These are phyloP conservation scores for Mycena chlorophos DNA, from an alignment of 768 basidiomycete genomes.

Conservation along the genomic window DNA sequence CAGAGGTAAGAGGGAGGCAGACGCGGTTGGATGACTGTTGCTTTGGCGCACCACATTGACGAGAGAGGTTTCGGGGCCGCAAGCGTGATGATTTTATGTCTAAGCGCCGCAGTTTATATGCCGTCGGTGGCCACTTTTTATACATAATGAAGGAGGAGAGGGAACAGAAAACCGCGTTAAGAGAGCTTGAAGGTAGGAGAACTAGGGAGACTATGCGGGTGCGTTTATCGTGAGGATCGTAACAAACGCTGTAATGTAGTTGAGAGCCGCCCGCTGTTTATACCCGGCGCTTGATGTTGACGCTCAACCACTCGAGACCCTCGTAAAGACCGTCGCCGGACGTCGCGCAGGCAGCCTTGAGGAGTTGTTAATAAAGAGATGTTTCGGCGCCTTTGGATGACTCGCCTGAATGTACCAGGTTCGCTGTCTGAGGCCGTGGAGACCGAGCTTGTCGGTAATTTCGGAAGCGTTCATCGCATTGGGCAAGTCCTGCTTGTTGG, in stretches of 20 bases:
- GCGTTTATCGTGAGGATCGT: conserved; percentile 65
- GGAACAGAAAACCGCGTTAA: conserved; percentile 22
- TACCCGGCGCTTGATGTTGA: conserved; percentile 84
- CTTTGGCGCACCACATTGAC: no score
- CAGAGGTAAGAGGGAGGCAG: conserved; percentile 73
- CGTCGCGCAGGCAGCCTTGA: conserved; percentile 94
- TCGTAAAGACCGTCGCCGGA: conserved; percentile 98
- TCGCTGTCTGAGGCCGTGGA: conserved; percentile 94
- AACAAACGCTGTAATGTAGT: conserved; percentile 55
- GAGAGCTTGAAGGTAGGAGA: conserved; percentile 29
- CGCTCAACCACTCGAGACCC: conserved; percentile 95
- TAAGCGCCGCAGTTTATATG: no score
- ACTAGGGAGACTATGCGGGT: conserved; percentile 40
- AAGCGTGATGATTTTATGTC: conserved; percentile 38
- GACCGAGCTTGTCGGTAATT: conserved; percentile 98
- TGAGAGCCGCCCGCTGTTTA: conserved; percentile 44
- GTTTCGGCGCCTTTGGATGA: conserved; percentile 18
- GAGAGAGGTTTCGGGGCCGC: conserved; percentile 22
- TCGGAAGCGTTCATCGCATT: conserved; percentile 99
- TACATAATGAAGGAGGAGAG: conserved; percentile 28
- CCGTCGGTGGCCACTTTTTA: conserved; percentile 31
- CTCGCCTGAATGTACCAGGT: conserved; percentile 96
- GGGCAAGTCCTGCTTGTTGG: conserved; percentile 99
- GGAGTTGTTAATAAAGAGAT: conserved; percentile 17
- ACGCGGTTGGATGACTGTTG: conserved; percentile 74